Base-by-base conservation (phyloP, 345 rosid species). In the Eucalyptus marginata region DNA sequence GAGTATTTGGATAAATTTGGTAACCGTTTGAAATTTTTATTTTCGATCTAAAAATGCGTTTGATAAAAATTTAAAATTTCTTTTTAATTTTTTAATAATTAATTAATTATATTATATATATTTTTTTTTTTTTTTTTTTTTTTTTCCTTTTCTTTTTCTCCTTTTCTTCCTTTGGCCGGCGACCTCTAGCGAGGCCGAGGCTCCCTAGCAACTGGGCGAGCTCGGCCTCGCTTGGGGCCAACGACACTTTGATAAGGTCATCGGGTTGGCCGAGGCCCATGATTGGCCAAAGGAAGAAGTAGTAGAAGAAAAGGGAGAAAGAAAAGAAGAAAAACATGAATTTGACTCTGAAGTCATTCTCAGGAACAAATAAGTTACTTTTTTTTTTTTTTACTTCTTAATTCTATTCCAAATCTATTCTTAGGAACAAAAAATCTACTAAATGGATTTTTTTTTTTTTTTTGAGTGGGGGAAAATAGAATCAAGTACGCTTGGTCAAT, bases 21-120 rank as follows among this genome's bases (percentile, higher is more conserved):
- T 18, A 52, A 8, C 8, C 1, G 2, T 52, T 52, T 52, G 10
- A 20, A 52, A 20, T 52, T 52, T 20, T 52, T 20, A 52, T 52
- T 52, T 0, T 0, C 0, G 0, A 52, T 8, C 20, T 52, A 52
- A 0, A 18, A 52, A 3, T 52, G 1, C 2, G 5, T 1, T 52
- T 52, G 0, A 52, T 8, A 52, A 0, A 2, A 18, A 18, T 52
- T 3, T 52, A 17, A 17, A 51, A 17, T 52, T 52, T 52, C 0
- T 52, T 52, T 52, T 3, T 20, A 3, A 52, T 8, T 18, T 52
- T 52, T 52, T 52, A 52, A 52, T 52, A 52, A 52, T 18, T 52
- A 18, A 52, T 52, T 18, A 1, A n/a, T n/a, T 52, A 50, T 44
- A 40, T 40, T 40, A 43, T 43, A 43, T 43, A 43, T 44, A 7